Evolutionary conservation across 2,329 filamentous ascomycete genomes (phyloP).

Genomic region (Geosmithia flava): DNA sequence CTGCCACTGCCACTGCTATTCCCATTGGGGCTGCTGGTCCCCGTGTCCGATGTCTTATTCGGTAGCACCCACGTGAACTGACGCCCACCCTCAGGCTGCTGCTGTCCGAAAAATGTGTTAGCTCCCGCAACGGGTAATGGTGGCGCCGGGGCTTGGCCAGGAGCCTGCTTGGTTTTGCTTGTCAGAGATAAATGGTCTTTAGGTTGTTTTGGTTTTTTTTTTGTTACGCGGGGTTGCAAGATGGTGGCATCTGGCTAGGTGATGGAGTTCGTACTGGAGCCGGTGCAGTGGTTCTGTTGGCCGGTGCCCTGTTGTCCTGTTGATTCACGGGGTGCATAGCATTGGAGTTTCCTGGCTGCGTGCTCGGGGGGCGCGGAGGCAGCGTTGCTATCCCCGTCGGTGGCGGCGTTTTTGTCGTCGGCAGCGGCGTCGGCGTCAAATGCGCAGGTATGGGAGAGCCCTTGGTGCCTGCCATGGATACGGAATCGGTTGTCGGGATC

Average conservation of each 20-base stretch:
- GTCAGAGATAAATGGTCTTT: not conserved
- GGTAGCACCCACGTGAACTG: too few relatives aligned
- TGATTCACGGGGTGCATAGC: too few relatives aligned
- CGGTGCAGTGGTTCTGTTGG: not conserved
- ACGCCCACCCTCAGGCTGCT: too few relatives aligned
- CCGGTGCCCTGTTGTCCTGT: not conserved
- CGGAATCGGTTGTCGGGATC: not conserved
- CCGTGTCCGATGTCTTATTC: too few relatives aligned
- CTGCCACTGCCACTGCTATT: too few relatives aligned
- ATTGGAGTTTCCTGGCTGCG: not conserved
- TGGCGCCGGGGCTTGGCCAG: not conserved
- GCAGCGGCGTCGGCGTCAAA: not conserved
- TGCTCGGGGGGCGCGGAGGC: not conserved
- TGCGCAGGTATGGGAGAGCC: not conserved
- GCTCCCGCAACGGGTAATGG: conserved; percentile 20
- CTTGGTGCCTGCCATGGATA: not conserved
- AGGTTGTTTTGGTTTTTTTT: not conserved
- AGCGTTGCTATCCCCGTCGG: too few relatives aligned
- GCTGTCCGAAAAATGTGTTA: conserved; percentile 21
- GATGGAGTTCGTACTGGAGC: not conserved
- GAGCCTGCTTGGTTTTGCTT: not conserved
- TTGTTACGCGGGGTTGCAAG: not conserved
- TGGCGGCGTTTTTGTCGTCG: too few relatives aligned
- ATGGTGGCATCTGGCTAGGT: not conserved
- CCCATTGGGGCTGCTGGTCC: too few relatives aligned